These are phyloP conservation scores for Aspergillus leporis DNA, from an alignment of 495 filamentous ascomycete genomes.

Conservation along the genomic window DNA sequence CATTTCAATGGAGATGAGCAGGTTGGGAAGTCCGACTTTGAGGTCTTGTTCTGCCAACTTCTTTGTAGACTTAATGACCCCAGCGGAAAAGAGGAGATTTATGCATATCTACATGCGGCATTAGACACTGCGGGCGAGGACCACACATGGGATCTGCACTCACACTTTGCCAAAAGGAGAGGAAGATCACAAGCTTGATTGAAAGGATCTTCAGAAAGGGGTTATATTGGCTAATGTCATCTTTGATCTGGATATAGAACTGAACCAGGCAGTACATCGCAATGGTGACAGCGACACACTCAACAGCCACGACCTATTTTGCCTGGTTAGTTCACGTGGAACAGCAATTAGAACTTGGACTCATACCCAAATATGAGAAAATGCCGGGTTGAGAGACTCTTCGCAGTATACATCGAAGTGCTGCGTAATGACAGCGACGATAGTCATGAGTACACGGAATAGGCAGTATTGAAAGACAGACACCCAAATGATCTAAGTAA, in stretches of 20 bases:
- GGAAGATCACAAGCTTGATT: constrained; percentile 93
- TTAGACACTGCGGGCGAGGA: constrained; percentile 1
- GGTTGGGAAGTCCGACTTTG: constrained; percentile 75
- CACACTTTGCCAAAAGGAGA: constrained; percentile 88
- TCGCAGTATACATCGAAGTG: constrained; percentile 73
- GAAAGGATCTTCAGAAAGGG: constrained; percentile 83
- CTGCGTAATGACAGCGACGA: constrained; percentile 74
- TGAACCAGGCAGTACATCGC: constrained; percentile 94
- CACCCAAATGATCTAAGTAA: constrained; percentile 72
- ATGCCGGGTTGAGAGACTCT: constrained; percentile 71
- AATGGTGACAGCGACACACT: constrained; percentile 72
- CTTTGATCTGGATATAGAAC: constrained; percentile 77
- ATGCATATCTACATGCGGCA: constrained; percentile 55
- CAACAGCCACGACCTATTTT: constrained; percentile 63
- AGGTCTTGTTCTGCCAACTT: constrained; percentile 70
- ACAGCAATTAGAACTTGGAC: not conserved
- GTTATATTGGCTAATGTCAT: constrained; percentile 64
- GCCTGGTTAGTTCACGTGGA: constrained; percentile 17
- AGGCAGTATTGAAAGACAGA: constrained; percentile 90
- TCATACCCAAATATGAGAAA: constrained; percentile 81
- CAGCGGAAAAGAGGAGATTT: constrained; percentile 63
- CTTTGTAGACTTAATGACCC: constrained; percentile 60
- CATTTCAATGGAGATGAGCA: constrained; percentile 88
- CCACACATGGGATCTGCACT: constrained; percentile 14
- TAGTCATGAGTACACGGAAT: constrained; percentile 79